These are phyloP conservation scores for Penstemon davidsonii DNA, from an alignment of 257 asterid species.

Conservation along the genomic window DNA sequence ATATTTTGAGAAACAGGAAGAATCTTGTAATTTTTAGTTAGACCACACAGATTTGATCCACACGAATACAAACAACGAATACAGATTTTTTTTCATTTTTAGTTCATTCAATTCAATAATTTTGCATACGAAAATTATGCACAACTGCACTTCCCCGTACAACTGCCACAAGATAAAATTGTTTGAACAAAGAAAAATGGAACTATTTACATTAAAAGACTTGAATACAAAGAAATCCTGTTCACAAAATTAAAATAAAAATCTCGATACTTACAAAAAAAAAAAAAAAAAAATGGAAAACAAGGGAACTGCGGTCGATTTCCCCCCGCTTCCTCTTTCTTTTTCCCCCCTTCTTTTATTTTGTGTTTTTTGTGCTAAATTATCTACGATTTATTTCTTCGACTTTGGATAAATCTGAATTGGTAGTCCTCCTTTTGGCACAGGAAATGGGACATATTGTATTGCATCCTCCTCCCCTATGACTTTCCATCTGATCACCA, in stretches of 20 bases:
- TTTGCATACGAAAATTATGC: no score
- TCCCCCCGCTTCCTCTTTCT: not conserved
- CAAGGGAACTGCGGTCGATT: no score
- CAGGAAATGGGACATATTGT: conserved; percentile 69
- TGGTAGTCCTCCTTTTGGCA: conserved; percentile 62
- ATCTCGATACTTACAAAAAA: no score
- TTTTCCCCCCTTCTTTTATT: not conserved
- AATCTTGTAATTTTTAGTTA: conserved; percentile 19
- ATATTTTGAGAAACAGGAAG: not conserved
- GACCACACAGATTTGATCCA: conserved; percentile 40
- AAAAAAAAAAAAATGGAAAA: no score
- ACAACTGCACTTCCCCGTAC: no score
- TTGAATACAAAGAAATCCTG: no score
- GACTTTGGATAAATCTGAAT: conserved; percentile 32
- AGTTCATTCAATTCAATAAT: no score
- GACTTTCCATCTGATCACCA: conserved; percentile 53
- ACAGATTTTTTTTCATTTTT: no score
- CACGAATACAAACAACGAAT: not conserved
- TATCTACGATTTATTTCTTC: not conserved
- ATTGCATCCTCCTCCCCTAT: conserved; percentile 53
- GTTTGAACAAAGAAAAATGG: no score
- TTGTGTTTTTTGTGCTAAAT: not conserved
- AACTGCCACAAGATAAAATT: no score
- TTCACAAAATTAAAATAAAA: no score
- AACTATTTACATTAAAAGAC: no score